A percentile compares a stretch with the other conserved stretches of the same genome.
Evolutionary conservation across 495 filamentous ascomycete genomes (phyloP).

Genomic region (Xylaria telfairii): DNA sequence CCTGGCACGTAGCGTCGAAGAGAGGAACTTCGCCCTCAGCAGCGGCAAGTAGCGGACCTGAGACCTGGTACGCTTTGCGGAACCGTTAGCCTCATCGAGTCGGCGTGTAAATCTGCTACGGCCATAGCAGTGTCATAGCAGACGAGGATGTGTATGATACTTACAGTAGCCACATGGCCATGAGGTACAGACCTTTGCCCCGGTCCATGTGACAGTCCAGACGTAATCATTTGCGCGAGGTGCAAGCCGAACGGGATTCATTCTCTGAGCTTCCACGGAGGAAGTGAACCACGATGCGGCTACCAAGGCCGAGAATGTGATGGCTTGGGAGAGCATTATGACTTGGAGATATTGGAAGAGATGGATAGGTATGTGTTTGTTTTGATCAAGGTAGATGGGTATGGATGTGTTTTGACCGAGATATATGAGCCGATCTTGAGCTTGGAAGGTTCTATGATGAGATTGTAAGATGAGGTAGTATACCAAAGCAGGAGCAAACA

Average conservation of each 20-base stretch:
- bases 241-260: not conserved
- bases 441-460: not conserved
- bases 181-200: not conserved
- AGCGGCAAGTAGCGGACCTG: conserved; percentile 7
- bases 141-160: not conserved
- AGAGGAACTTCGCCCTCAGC: conserved; percentile 1
- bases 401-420: not conserved
- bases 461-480: not conserved
- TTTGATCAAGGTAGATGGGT: not conserved
- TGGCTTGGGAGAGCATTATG: conserved; percentile 5
- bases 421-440: not conserved
- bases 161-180: conserved; percentile 22
- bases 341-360: not conserved
- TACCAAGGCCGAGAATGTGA: not conserved
- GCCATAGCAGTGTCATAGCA: not conserved
- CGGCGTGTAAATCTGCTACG: not conserved
- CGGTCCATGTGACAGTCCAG: conserved; percentile 23
- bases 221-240: conserved; percentile 5
- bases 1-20: conserved; percentile 11
- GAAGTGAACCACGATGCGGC: not conserved
- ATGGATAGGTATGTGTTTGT: not conserved
- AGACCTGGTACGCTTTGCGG: conserved; percentile 2
- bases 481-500: not conserved
- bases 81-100: not conserved
- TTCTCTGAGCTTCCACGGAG: not conserved